Base-by-base conservation (phyloP, 306 rosid species). In the Pachyrhizus erosus region DNA sequence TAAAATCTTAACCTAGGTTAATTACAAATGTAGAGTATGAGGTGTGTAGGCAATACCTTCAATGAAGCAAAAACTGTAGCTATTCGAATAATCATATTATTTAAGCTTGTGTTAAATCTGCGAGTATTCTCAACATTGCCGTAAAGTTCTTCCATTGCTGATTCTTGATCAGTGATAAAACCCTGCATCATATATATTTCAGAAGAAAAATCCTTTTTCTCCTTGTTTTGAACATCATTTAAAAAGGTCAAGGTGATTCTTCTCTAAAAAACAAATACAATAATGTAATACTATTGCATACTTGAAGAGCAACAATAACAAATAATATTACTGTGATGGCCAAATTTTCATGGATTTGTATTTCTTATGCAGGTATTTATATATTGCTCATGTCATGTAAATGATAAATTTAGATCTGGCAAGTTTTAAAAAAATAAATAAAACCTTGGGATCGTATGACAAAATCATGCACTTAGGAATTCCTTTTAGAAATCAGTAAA, bases 61-160 rank as follows among this genome's bases (percentile, higher is more conserved):
- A 93, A 45, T 31, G 98, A 96, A 75, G 99, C 99, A 83, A 96
- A 96, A 82, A 96, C 96, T 18, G 99, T 96, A 61, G 97, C 97
- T 14, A 96, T 77, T 85, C 99, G 91, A 86, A 76, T 91, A 14
- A 98, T 96, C 99, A 92, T 93, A 73, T 14, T 76, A 75, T 85
- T 89, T 91, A 96, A 79, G 91, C 91, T 83, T 39, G 87, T 80
- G 82, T 91, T 87, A 51, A 88, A 84, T 87, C 78, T 91, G 72
- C 87, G 91, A 82, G 90, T 21, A 78, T 91, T 92, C 79, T 82
- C 93, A 45, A 58, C n/a, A 72, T 76, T 75, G 60, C 94, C 97
- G 51, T 85, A 91, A 72, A 96, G 94, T 62, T 96, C 99, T 65
- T 85, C 89, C 84, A 96, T 37, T 72, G 97, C 96, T 70, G 74